phyloP scores from a whole-genome alignment of 768 basidiomycete genomes.

The Coprinopsis marcescibilis region DNA sequence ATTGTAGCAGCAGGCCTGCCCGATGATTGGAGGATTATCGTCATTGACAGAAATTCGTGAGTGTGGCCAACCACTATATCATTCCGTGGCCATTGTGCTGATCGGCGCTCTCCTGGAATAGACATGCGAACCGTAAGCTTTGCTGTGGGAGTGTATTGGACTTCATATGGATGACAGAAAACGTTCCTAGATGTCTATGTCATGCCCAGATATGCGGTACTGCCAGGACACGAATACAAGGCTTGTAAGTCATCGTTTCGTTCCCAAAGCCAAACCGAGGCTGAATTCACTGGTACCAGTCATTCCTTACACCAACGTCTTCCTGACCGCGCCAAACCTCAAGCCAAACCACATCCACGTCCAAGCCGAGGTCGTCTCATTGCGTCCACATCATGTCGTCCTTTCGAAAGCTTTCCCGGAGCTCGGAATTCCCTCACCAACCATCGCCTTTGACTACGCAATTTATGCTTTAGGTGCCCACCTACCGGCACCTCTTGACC shows the following conservation, averaged over 20 bases:
- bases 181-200: conserved; percentile 44
- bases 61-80: conserved; percentile 13
- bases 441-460: conserved; percentile 48
- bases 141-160: background rate
- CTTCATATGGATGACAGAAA: background rate
- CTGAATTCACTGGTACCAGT: conserved; percentile 23
- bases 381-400: conserved; percentile 34
- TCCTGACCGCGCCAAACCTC: conserved; percentile 22
- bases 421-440: conserved; percentile 28
- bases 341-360: conserved; percentile 29
- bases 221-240: conserved; percentile 60
- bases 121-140: conserved; percentile 43
- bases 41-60: conserved; percentile 58
- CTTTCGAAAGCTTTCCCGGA: conserved; percentile 46
- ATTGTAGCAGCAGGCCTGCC: conserved; percentile 44
- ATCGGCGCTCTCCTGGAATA: too few relatives aligned
- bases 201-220: conserved; percentile 50
- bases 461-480: conserved; percentile 59
- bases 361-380: conserved; percentile 39
- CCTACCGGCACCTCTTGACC: conserved; percentile 46
- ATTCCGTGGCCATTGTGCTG: too few relatives aligned
- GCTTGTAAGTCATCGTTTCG: conserved; percentile 36
- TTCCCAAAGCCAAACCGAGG: background rate
- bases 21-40: conserved; percentile 45
- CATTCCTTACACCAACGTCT: conserved; percentile 50